Conservation (phyloP, 139 green algal genomes). For the Ettlia oleoabundans region DNA sequence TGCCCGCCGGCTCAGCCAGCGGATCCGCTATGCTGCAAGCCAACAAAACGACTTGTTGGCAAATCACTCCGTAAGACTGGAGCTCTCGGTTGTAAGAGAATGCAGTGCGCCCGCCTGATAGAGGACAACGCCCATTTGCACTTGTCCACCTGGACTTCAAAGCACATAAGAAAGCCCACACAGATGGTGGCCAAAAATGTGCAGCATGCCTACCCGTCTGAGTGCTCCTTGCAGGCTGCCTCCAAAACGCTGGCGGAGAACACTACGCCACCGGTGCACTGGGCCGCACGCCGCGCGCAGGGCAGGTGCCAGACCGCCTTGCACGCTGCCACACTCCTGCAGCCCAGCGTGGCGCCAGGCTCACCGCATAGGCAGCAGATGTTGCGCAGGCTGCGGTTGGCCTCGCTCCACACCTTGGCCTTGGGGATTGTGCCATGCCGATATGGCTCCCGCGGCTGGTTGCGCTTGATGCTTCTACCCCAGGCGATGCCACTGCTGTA, state of each 20-base stretch:
- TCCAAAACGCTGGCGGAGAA: neutral
- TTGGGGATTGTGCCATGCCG: conserved; percentile 1
- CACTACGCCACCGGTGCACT: neutral
- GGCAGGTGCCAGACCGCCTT: conserved; percentile 22
- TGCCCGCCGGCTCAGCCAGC: conserved; percentile 9
- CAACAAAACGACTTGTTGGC: too few relatives aligned
- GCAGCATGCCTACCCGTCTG: neutral
- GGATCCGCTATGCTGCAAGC: neutral
- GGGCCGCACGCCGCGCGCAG: conserved; percentile 20
- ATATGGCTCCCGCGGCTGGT: neutral
- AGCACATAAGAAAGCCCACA: too few relatives aligned
- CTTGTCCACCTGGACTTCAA: too few relatives aligned
- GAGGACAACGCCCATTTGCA: too few relatives aligned
- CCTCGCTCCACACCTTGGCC: neutral
- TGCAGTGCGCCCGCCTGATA: too few relatives aligned
- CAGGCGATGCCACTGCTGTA: conserved; percentile 10
- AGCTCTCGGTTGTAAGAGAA: too few relatives aligned
- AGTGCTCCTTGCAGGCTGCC: conserved; percentile 5
- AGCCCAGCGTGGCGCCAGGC: conserved; percentile 5
- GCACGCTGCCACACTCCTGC: conserved; percentile 3
- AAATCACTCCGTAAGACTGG: too few relatives aligned
- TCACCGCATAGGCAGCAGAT: neutral
- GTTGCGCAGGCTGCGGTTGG: neutral
- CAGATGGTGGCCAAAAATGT: too few relatives aligned
- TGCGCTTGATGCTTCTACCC: neutral